A percentile compares a stretch with the other conserved stretches of the same genome.
Conservation (phyloP, 2,329 filamentous ascomycete genomes). For the Fusarium euwallaceae region DNA sequence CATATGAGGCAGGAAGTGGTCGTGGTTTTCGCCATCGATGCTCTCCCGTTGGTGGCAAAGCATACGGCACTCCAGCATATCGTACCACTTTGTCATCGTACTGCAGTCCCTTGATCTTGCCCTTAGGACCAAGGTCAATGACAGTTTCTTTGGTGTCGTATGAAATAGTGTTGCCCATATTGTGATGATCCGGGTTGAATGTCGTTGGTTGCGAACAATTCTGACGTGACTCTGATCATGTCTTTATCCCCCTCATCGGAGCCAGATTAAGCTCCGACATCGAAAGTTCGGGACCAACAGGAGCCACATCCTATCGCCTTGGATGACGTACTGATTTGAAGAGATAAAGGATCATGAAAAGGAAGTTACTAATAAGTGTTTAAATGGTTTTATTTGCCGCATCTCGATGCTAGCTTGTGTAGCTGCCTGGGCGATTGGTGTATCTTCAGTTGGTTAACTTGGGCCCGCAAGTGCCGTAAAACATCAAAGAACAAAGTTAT, state of each 20-base stretch:
- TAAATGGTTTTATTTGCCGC: neutral
- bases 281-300: neutral
- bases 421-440: too few species aligned
- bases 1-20: slow-evolving; percentile 47
- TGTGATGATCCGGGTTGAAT: neutral
- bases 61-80: slow-evolving; percentile 55
- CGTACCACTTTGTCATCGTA: slow-evolving; percentile 50
- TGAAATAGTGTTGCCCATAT: slow-evolving; percentile 27
- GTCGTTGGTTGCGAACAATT: neutral
- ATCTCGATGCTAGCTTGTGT: neutral
- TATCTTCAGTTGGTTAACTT: neutral
- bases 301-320: neutral
- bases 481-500: neutral
- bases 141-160: slow-evolving; percentile 15
- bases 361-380: neutral
- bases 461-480: neutral
- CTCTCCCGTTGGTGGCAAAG: slow-evolving; percentile 53
- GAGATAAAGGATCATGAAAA: neutral
- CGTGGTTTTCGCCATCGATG: slow-evolving; percentile 55
- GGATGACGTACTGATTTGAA: neutral
- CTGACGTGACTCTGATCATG: neutral
- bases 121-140: slow-evolving; percentile 34
- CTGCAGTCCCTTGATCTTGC: slow-evolving; percentile 50
- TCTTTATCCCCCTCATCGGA: neutral
- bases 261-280: neutral